Percentiles rank a stretch among this genome's conserved stretches.
Conservation (phyloP, 495 filamentous ascomycete species). For the Hypoxylon fragiforme region DNA sequence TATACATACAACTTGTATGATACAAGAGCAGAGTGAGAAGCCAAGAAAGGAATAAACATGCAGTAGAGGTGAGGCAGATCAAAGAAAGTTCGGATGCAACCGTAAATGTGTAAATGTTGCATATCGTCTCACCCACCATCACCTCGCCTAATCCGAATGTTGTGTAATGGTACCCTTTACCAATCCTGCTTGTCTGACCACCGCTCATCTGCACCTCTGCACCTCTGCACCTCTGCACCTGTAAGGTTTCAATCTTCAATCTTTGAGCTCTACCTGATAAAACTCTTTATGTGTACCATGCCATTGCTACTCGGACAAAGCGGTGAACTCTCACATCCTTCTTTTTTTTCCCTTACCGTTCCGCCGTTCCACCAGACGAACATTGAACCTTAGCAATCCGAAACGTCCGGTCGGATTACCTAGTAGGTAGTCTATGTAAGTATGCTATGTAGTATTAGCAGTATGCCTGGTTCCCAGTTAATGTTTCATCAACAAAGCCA, state of each 20-base stretch:
- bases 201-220: too few species aligned
- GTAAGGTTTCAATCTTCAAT: conserved; percentile 1
- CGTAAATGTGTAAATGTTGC: conserved; percentile 14
- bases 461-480: too few species aligned
- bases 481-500: too few species aligned
- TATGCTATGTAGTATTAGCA: too few species aligned
- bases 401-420: conserved; percentile 2
- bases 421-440: too few species aligned
- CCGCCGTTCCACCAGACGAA: neutral
- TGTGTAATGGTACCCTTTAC: conserved; percentile 25
- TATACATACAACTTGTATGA: too few species aligned
- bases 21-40: too few species aligned
- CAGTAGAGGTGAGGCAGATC: neutral
- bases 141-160: conserved; percentile 26
- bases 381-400: too few species aligned
- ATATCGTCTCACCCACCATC: conserved; percentile 22
- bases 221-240: too few species aligned
- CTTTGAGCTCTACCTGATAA: neutral
- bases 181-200: conserved; percentile 8
- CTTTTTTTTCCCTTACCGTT: neutral
- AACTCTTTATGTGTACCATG: conserved; percentile 15
- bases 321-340: conserved; percentile 28
- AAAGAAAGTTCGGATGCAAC: conserved; percentile 26
- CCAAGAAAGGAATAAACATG: too few species aligned
- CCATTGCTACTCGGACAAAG: conserved; percentile 6